Conservation (phyloP, 2,329 filamentous ascomycete species). For the Fusarium miscanthi region DNA sequence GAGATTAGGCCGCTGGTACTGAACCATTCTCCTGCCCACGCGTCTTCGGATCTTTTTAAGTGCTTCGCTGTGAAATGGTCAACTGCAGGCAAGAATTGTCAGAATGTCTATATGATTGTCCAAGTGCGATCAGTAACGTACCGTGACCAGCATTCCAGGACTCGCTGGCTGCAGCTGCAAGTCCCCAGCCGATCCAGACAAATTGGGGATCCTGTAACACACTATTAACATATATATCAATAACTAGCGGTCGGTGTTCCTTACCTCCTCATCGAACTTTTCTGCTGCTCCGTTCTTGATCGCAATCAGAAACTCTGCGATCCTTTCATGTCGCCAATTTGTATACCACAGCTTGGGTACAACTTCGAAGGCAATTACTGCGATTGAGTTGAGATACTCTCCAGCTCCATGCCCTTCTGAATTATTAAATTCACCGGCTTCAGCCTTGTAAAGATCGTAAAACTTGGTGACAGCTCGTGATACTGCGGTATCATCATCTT, state of each 20-base stretch:
- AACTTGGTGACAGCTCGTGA: neutral
- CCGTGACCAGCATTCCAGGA: slow-evolving; percentile 6
- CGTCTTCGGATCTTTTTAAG: neutral
- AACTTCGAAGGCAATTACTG: neutral
- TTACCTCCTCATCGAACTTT: neutral
- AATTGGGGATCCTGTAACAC: slow-evolving; percentile 9
- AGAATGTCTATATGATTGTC: too few relatives aligned
- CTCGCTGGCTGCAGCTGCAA: neutral
- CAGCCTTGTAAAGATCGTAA: neutral
- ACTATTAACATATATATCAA: too few relatives aligned
- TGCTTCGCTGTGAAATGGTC: neutral
- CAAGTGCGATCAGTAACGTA: neutral
- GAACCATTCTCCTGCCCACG: neutral
- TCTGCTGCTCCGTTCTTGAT: neutral
- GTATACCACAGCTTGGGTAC: neutral
- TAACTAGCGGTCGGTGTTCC: too few relatives aligned
- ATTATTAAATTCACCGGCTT: too few relatives aligned
- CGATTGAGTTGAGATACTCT: neutral
- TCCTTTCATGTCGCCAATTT: neutral
- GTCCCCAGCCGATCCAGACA: slow-evolving; percentile 5
- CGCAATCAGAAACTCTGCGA: slow-evolving; percentile 8
- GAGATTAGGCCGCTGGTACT: neutral
- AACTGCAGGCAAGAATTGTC: neutral
- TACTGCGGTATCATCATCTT: neutral
- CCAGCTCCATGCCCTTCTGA: neutral